Percentiles rank a stretch among this genome's conserved stretches.
phyloP scores from a whole-genome alignment of 352 stramenopile genomes.

The Globisporangium alternatum region DNA sequence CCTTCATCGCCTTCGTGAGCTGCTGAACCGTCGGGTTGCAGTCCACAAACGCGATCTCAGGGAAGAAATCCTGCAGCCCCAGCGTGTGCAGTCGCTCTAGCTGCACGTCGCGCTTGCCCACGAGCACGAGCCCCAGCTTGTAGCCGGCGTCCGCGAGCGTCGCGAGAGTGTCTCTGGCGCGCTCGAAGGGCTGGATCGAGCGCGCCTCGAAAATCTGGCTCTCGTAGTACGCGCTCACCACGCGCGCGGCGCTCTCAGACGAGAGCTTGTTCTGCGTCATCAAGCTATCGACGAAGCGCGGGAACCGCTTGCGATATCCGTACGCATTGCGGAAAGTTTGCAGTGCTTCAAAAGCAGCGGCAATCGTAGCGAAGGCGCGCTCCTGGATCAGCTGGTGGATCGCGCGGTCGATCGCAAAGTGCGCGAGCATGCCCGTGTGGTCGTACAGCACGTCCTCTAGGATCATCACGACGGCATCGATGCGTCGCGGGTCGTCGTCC shows the following conservation, averaged over 20 bases:
- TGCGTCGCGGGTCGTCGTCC: constrained; percentile 44
- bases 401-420: constrained; percentile 75
- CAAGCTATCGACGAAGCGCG: constrained; percentile 78
- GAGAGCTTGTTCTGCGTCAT: constrained; percentile 47
- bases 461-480: constrained; percentile 81
- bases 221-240: constrained; percentile 77
- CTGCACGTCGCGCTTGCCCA: constrained; percentile 74
- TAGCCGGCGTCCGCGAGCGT: constrained; percentile 53
- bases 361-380: constrained; percentile 63
- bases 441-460: constrained; percentile 87
- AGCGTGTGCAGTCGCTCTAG: constrained; percentile 70
- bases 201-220: constrained; percentile 70
- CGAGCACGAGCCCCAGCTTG: constrained; percentile 63
- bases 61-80: constrained; percentile 59
- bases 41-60: constrained; percentile 59
- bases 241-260: constrained; percentile 40
- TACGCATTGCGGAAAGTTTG: constrained; percentile 81
- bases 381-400: constrained; percentile 71
- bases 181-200: constrained; percentile 62
- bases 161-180: constrained; percentile 47
- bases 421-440: constrained; percentile 75
- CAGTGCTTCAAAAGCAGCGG: constrained; percentile 63
- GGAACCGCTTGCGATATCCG: constrained; percentile 82
- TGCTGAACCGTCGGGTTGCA: constrained; percentile 61
- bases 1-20: constrained; percentile 73